Conservation (phyloP, 1,139 yeast species). For the Debaryomyces sp. region DNA sequence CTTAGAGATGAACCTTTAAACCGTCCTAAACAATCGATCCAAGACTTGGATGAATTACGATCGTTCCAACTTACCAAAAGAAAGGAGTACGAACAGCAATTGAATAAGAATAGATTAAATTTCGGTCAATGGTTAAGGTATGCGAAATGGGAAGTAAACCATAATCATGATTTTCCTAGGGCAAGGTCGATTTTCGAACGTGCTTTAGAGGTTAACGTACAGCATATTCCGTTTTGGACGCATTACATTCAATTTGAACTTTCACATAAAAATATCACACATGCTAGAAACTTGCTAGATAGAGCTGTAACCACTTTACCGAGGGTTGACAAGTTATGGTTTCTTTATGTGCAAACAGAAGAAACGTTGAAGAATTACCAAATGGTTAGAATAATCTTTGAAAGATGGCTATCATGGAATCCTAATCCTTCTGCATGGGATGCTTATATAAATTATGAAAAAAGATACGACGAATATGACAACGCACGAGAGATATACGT, state of each 20-base stretch:
- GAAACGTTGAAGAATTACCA: constrained; percentile 70
- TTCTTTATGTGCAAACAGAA: constrained; percentile 76
- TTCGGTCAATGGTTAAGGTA: constrained; percentile 91
- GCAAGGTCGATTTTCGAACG: constrained; percentile 90
- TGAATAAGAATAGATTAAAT: constrained; percentile 79
- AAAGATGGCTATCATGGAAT: constrained; percentile 81
- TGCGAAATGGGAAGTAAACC: constrained; percentile 85
- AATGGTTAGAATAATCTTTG: constrained; percentile 68
- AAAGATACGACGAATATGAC: constrained; percentile 60
- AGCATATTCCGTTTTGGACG: constrained; percentile 83
- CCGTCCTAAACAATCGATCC: constrained; percentile 55
- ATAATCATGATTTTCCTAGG: constrained; percentile 65
- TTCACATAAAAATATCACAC: constrained; percentile 72
- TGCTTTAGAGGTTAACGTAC: constrained; percentile 75
- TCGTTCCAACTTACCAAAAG: constrained; percentile 78
- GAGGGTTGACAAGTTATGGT: constrained; percentile 85
- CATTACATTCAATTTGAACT: constrained; percentile 81
- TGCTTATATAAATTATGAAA: constrained; percentile 73
- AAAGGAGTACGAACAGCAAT: constrained; percentile 80
- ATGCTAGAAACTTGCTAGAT: constrained; percentile 84
- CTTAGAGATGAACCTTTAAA: constrained; percentile 36
- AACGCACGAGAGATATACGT: constrained; percentile 61
- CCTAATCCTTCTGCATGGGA: constrained; percentile 72
- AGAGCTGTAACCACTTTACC: constrained; percentile 79
- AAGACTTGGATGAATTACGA: constrained; percentile 78